Conservation (phyloP, 2,329 filamentous ascomycete species). For the Apiospora malaysiana region DNA sequence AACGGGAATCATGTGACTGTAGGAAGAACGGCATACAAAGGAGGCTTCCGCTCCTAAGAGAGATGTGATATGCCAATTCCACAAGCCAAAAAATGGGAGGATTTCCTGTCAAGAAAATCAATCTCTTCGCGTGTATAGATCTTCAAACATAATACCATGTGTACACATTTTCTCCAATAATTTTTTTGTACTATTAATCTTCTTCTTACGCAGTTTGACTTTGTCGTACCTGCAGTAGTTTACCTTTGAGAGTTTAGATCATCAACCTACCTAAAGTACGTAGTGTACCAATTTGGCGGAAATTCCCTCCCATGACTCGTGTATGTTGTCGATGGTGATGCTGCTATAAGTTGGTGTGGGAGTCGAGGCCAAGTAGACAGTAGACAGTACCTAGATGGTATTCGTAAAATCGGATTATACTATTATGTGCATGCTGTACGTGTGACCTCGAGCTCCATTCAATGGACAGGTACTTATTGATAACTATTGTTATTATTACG, state of each 20-base stretch:
- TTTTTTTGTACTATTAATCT: neutral
- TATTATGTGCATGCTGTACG: no score
- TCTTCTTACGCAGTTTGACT: neutral
- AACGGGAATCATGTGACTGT: neutral
- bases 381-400: no score
- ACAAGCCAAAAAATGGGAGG: neutral
- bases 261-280: neutral
- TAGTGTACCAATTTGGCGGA: conserved; percentile 1
- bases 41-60: neutral
- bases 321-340: neutral
- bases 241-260: conserved; percentile 16
- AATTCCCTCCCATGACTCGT: neutral
- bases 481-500: no score
- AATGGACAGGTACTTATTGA: no score
- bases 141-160: conserved; percentile 22
- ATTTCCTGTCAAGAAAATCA: neutral
- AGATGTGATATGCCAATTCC: conserved; percentile 10
- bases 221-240: conserved; percentile 16
- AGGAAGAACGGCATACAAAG: neutral
- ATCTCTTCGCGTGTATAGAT: conserved; percentile 19
- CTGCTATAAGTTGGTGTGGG: neutral
- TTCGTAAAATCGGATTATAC: no score
- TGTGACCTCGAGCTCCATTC: no score
- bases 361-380: neutral
- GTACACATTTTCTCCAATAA: conserved; percentile 12